Percentiles rank a stretch among this genome's conserved stretches.
These are phyloP conservation scores for Pulicaria dysenterica DNA, from an alignment of 129 eudicot genomes.

Conservation along the genomic window DNA sequence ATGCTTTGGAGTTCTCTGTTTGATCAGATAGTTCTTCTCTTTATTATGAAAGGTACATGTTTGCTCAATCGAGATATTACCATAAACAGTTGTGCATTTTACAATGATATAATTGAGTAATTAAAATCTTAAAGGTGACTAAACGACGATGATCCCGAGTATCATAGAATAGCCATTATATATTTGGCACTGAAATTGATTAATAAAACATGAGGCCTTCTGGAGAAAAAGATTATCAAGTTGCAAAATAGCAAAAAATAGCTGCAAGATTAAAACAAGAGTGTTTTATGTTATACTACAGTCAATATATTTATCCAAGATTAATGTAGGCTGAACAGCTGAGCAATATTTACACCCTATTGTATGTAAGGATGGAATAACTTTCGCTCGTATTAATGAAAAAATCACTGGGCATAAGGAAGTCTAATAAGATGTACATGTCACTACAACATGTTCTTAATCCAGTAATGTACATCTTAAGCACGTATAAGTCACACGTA, in stretches of 20 bases:
- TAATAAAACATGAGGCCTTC: background rate
- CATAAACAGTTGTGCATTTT: conserved; percentile 5
- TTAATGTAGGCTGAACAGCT: background rate
- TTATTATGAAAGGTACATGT: background rate
- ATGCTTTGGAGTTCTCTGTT: background rate
- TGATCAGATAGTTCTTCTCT: too few relatives aligned
- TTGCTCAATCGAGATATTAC: background rate
- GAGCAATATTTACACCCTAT: background rate
- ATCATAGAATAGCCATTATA: conserved; percentile 7
- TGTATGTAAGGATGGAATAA: background rate
- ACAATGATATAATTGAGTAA: background rate
- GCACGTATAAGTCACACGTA: too few relatives aligned
- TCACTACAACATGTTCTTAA: background rate
- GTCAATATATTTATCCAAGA: background rate
- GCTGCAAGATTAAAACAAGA: background rate
- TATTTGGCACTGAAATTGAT: background rate
- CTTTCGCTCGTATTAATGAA: background rate
- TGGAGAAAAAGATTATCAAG: background rate
- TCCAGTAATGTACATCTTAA: background rate
- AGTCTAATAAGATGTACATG: background rate
- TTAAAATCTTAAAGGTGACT: background rate
- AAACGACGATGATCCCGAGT: background rate
- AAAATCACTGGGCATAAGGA: background rate
- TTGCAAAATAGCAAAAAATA: conserved; percentile 3
- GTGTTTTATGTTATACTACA: background rate